These are phyloP conservation scores for Geotrichum restrictum DNA, from an alignment of 1,139 yeast species.

Conservation along the genomic window DNA sequence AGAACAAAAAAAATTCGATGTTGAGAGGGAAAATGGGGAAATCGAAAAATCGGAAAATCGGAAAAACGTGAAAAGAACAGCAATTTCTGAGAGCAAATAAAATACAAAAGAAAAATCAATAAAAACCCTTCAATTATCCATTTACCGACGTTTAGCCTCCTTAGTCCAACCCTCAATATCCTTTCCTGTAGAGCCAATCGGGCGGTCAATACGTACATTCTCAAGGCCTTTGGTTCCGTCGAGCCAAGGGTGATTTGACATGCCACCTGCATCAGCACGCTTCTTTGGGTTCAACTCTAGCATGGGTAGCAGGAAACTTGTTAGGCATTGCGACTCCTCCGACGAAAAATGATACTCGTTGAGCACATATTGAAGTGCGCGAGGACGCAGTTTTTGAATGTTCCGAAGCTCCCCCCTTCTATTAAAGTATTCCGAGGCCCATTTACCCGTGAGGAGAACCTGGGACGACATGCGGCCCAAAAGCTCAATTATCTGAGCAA, in stretches of 20 bases:
- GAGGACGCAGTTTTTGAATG: constrained; percentile 61
- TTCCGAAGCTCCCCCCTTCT: constrained; percentile 52
- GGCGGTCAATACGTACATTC: constrained; percentile 48
- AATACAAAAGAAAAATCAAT: background rate
- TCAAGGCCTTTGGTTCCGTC: constrained; percentile 59
- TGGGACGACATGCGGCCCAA: constrained; percentile 58
- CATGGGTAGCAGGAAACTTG: constrained; percentile 71
- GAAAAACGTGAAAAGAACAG: background rate
- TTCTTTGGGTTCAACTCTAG: constrained; percentile 62
- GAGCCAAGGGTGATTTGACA: constrained; percentile 77
- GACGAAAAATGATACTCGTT: constrained; percentile 62
- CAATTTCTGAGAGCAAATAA: background rate
- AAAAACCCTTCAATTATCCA: background rate
- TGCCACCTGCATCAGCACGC: constrained; percentile 79
- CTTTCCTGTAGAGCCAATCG: constrained; percentile 61
- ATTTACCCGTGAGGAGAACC: constrained; percentile 51
- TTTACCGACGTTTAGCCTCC: constrained; percentile 35
- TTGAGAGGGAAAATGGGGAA: background rate
- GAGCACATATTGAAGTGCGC: constrained; percentile 65
- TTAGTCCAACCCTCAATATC: constrained; percentile 69
- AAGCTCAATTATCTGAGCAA: constrained; percentile 78
- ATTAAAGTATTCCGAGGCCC: constrained; percentile 53
- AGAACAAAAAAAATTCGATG: background rate
- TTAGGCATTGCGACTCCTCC: constrained; percentile 52
- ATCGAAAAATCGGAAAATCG: too few species aligned